A percentile compares a stretch with the other conserved stretches of the same genome.
phyloP scores from a whole-genome alignment of 352 stramenopile species.

The Phytophthora sojae region DNA sequence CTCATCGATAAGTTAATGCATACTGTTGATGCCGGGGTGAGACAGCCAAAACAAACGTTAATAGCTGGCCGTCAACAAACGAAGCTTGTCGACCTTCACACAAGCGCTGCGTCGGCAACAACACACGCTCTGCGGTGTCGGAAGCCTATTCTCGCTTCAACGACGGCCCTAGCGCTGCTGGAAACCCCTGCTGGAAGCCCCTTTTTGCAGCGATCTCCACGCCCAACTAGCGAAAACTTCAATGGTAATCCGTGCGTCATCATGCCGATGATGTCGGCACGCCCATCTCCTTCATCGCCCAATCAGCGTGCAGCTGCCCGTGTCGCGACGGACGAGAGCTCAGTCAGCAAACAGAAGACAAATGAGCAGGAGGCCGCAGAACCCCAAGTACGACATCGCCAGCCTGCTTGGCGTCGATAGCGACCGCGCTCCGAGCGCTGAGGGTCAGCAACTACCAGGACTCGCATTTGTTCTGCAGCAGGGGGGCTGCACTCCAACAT shows the following conservation, averaged over 20 bases:
- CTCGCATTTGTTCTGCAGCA: conserved; percentile 26
- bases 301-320: not conserved
- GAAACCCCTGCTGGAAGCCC: no score
- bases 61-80: no score
- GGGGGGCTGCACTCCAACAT: not conserved
- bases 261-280: not conserved
- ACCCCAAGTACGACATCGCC: conserved; percentile 32
- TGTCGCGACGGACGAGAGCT: conserved; percentile 2
- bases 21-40: no score
- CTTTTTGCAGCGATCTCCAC: no score
- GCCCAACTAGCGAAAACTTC: not conserved
- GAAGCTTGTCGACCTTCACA: no score
- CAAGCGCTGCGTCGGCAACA: no score
- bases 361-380: not conserved
- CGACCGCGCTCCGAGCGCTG: no score
- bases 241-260: not conserved
- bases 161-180: no score
- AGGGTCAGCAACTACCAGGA: conserved; percentile 15
- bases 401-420: conserved; percentile 17
- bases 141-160: no score
- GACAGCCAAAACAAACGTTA: no score
- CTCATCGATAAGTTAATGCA: no score
- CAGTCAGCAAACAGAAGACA: conserved; percentile 16
- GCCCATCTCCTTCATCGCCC: not conserved
- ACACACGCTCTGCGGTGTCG: no score